These are phyloP conservation scores for Coriaria nepalensis DNA, from an alignment of 306 rosid species.

Conservation along the genomic window DNA sequence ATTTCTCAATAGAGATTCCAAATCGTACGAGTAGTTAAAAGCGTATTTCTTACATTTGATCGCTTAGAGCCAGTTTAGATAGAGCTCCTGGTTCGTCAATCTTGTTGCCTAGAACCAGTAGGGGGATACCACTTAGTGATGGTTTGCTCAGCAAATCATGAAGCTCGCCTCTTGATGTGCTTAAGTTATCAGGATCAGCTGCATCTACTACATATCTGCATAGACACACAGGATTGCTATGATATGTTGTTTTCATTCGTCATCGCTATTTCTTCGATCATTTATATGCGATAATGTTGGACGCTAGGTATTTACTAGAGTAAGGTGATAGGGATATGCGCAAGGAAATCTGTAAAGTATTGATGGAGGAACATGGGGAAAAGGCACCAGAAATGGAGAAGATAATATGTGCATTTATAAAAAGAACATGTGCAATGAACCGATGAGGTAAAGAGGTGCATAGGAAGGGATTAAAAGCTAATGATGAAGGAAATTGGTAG, in stretches of 20 bases:
- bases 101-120: constrained; percentile 85
- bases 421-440: neutral
- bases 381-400: neutral
- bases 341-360: too few species aligned
- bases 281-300: too few species aligned
- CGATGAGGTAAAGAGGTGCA: neutral
- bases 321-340: too few species aligned
- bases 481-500: constrained; percentile 15
- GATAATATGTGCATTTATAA: neutral
- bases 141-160: constrained; percentile 73
- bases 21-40: too few species aligned
- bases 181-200: constrained; percentile 72
- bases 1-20: too few species aligned
- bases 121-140: constrained; percentile 68
- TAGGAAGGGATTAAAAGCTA: neutral
- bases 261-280: neutral
- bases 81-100: constrained; percentile 71
- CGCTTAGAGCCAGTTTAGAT: constrained; percentile 61
- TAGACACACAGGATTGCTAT: constrained; percentile 12
- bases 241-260: neutral
- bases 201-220: constrained; percentile 90
- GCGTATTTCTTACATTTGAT: constrained; percentile 50
- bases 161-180: constrained; percentile 65
- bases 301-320: too few species aligned
- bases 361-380: too few species aligned